phyloP scores from a whole-genome alignment of 78 protist genomes.

The Dictyostelium firmibasis region DNA sequence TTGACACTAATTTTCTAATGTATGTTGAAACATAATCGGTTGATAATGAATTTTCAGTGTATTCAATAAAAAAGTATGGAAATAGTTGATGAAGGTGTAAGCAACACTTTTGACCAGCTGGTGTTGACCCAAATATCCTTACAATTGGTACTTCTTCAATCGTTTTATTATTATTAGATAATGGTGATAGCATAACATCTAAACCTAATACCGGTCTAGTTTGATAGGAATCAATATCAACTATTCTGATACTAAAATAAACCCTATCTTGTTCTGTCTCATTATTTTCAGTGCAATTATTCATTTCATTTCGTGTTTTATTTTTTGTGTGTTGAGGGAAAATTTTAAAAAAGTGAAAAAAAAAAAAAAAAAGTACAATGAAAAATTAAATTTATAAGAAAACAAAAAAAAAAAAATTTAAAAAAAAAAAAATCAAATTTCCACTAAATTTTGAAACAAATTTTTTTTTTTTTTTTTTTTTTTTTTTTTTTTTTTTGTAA shows the following conservation, averaged over 20 bases:
- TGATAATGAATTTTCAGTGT: constrained; percentile 32
- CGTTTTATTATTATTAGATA: neutral
- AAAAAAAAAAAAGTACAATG: no score
- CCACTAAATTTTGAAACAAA: no score
- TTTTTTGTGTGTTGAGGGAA: neutral
- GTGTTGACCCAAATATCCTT: constrained; percentile 90
- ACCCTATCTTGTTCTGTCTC: neutral
- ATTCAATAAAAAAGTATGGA: constrained; percentile 88
- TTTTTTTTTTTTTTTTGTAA: neutral
- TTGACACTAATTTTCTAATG: constrained; percentile 51
- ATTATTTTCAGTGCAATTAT: neutral
- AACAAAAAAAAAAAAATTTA: no score
- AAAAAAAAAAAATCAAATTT: no score
- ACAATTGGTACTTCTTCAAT: constrained; percentile 85
- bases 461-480: no score
- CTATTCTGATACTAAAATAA: constrained; percentile 57
- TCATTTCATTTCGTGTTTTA: neutral
- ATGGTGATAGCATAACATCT: constrained; percentile 51
- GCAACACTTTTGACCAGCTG: constrained; percentile 89
- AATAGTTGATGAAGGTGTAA: constrained; percentile 88
- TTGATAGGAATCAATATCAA: constrained; percentile 64
- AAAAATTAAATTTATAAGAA: no score
- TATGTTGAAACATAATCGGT: constrained; percentile 20
- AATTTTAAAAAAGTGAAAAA: no score
- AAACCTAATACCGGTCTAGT: neutral